phyloP scores from a whole-genome alignment of 2,329 filamentous ascomycete species.

The Sordariomycetes sp. region DNA sequence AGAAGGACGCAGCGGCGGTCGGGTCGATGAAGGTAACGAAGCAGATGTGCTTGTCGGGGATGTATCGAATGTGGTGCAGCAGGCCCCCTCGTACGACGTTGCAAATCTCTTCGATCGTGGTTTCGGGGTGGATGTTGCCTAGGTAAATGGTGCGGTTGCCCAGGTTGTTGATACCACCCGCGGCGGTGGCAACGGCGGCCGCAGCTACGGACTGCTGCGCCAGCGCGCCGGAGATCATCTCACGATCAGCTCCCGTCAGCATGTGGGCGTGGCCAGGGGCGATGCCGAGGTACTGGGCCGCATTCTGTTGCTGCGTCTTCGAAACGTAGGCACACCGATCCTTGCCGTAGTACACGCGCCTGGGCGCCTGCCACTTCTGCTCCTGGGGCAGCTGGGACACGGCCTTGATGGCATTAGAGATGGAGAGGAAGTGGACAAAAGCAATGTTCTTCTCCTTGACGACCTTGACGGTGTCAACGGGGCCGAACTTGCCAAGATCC shows the following conservation, averaged over 20 bases:
- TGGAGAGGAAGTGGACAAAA: slow-evolving; percentile 94
- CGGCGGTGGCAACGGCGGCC: slow-evolving; percentile 90
- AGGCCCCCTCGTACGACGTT: slow-evolving; percentile 95
- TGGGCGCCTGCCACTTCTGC: slow-evolving; percentile 89
- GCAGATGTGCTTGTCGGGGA: slow-evolving; percentile 99
- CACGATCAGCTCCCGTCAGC: slow-evolving; percentile 88
- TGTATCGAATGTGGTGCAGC: slow-evolving; percentile 96
- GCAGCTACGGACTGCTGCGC: slow-evolving; percentile 97
- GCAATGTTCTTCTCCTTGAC: slow-evolving; percentile 97
- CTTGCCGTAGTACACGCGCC: slow-evolving; percentile 97
- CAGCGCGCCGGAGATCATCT: slow-evolving; percentile 90
- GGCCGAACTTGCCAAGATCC: slow-evolving; percentile 90
- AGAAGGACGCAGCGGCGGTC: slow-evolving; percentile 94
- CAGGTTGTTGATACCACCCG: slow-evolving; percentile 92
- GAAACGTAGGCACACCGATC: slow-evolving; percentile 97
- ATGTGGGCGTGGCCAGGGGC: slow-evolving; percentile 94
- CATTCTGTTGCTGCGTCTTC: slow-evolving; percentile 99
- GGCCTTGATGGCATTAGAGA: slow-evolving; percentile 96
- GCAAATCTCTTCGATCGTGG: slow-evolving; percentile 98
- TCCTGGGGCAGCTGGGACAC: slow-evolving; percentile 94
- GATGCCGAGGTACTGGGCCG: slow-evolving; percentile 94
- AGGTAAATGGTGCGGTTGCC: slow-evolving; percentile 97
- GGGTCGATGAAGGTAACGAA: slow-evolving; percentile 99
- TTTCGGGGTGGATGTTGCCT: slow-evolving; percentile 97
- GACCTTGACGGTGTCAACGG: slow-evolving; percentile 95